phyloP scores from a whole-genome alignment of 2,329 filamentous ascomycete genomes.

The Pseudogymnoascus sp. region DNA sequence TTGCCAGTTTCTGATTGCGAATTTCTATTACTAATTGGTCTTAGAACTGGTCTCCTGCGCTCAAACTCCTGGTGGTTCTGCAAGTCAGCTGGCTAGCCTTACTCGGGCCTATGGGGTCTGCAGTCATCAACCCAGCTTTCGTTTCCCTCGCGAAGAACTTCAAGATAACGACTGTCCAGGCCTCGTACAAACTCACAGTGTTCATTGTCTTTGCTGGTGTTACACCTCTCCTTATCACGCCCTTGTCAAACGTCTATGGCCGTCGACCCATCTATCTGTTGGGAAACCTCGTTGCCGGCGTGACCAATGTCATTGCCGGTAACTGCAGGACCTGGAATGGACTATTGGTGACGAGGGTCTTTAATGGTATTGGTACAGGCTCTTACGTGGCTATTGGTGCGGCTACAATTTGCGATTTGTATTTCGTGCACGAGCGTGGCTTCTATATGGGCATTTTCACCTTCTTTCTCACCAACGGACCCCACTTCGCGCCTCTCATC shows the following conservation, averaged over 20 bases:
- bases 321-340: constrained; percentile 17
- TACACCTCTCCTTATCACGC: constrained; percentile 18
- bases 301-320: constrained; percentile 22
- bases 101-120: constrained; percentile 18
- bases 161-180: too few relatives aligned
- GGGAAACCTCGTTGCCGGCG: constrained; percentile 22
- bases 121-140: too few relatives aligned
- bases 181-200: too few relatives aligned
- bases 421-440: constrained; percentile 22
- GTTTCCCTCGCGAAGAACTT: too few relatives aligned
- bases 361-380: constrained; percentile 24
- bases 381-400: constrained; percentile 26
- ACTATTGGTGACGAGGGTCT: constrained; percentile 21
- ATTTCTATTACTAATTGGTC: too few relatives aligned
- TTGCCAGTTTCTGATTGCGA: constrained; percentile 9
- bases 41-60: constrained; percentile 20
- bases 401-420: constrained; percentile 25
- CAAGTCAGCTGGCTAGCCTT: constrained; percentile 28
- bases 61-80: constrained; percentile 21
- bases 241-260: constrained; percentile 23
- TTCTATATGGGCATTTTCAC: constrained; percentile 20
- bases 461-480: constrained; percentile 24
- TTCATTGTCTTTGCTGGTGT: too few relatives aligned
- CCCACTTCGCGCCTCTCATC: constrained; percentile 24
- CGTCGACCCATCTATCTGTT: constrained; percentile 24